Evolutionary conservation across 2,329 filamentous ascomycete genomes (phyloP).

Genomic region (Exophiala mesophila): DNA sequence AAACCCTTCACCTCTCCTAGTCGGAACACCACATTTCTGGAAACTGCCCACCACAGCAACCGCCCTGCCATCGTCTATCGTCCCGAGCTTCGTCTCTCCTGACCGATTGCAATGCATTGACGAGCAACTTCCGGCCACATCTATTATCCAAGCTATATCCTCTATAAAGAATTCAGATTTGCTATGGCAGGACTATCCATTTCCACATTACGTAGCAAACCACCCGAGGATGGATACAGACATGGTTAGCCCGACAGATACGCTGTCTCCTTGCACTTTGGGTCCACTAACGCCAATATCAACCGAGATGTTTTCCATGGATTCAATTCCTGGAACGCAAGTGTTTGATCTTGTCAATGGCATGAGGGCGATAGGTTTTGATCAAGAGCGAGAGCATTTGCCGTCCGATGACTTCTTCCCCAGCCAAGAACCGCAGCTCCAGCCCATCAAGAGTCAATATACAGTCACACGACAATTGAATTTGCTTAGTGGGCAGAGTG

Average conservation of each 20-base stretch:
- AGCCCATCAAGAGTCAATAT: no score
- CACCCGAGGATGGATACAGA: not conserved
- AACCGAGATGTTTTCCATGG: not conserved
- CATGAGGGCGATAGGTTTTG: not conserved
- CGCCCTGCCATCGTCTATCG: not conserved
- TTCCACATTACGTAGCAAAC: not conserved
- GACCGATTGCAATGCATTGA: not conserved
- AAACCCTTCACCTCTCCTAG: not conserved
- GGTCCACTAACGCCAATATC: not conserved
- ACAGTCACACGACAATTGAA: not conserved
- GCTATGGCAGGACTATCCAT: no score
- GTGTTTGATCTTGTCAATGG: slow-evolving; percentile 1
- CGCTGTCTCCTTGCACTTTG: slow-evolving; percentile 11
- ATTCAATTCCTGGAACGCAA: not conserved
- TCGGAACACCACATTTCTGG: not conserved
- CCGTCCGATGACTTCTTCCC: not conserved
- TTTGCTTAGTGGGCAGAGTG: not conserved
- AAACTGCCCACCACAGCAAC: not conserved
- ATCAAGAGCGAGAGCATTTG: not conserved
- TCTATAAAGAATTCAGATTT: not conserved
- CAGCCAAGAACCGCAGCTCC: no score
- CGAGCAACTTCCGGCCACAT: not conserved
- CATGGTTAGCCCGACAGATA: slow-evolving; percentile 10
- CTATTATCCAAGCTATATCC: not conserved
- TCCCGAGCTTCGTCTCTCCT: not conserved